Conservation (phyloP, 176 grass and related monocot genomes). For the Musa troglodytarum region DNA sequence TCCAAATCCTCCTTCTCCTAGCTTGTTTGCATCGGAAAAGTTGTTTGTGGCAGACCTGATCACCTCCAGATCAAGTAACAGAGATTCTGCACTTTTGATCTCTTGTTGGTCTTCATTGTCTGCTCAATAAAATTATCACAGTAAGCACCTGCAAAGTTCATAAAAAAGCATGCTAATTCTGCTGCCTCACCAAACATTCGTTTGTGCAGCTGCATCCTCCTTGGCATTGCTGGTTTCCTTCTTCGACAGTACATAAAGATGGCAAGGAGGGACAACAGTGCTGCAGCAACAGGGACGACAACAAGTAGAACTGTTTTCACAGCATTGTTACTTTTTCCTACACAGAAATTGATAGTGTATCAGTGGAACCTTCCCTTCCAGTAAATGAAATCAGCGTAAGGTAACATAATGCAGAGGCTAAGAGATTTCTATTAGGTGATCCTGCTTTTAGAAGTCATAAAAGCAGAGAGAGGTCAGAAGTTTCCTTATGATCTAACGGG, state of each 20-base stretch:
- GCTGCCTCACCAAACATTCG: neutral
- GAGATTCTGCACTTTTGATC: slow-evolving; percentile 13
- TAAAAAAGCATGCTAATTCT: neutral
- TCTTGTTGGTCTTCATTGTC: slow-evolving; percentile 9
- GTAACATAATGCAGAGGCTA: too few species aligned
- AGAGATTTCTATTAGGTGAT: too few species aligned
- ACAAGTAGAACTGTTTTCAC: slow-evolving; percentile 24
- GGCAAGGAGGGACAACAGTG: slow-evolving; percentile 24
- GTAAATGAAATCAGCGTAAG: too few species aligned
- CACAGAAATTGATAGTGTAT: too few species aligned
- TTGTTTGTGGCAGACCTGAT: slow-evolving; percentile 41
- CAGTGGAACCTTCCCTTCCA: too few species aligned
- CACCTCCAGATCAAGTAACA: slow-evolving; percentile 32
- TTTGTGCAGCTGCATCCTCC: neutral
- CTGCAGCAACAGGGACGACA: slow-evolving; percentile 10
- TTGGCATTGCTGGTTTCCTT: neutral
- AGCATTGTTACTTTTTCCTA: neutral
- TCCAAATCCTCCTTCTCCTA: slow-evolving; percentile 59
- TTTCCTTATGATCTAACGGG: too few species aligned
- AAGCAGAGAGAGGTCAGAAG: too few species aligned
- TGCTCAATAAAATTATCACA: slow-evolving; percentile 2
- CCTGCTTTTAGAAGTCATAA: too few species aligned
- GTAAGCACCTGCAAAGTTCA: too few species aligned
- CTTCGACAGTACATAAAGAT: slow-evolving; percentile 9
- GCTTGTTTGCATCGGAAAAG: slow-evolving; percentile 53